Base-by-base conservation (phyloP, 352 stramenopile species). In the Phytophthora foliorum region DNA sequence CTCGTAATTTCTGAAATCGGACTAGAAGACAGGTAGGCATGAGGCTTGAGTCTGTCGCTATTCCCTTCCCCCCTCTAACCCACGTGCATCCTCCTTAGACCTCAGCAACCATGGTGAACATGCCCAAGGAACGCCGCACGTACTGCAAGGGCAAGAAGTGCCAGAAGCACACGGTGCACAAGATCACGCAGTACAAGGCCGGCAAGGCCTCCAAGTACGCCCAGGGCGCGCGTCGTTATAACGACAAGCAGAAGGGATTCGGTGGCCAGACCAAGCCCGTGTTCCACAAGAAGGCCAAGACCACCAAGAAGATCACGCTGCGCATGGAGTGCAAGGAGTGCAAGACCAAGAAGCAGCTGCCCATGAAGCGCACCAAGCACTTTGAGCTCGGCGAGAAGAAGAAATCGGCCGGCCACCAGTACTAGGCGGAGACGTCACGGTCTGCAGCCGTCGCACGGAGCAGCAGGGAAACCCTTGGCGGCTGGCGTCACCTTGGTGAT, bases 281-380 rank as follows among this genome's bases (percentile, higher is more conserved):
- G 52, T 99, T 99, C 89, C 98, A 99, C 96, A 99, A 99, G 92
- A 99, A 99, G 89, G 98, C 98, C 24, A 99, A 99, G 95, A 99
- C 98, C 60, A 98, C 94, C 75, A 98, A 98, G 89, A 98, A 97
- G 83, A 93, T 98, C 74, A 97, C 97, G 34, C 89, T 99, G 46
- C 94, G 98, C 77, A 94, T 99, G 76, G 98, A 99, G 88, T 99
- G 98, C 90, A 99, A 99, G 96, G 97, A 98, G 74, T 99, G 98
- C 93, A 99, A 99, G 95, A 92, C 89, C 66, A 99, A 99, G 91
- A 99, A 99, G 91, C 97, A 99, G 88, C 85, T 99, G 58, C 94
- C 92, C 68, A 91, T 99, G 74, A 99, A 99, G 92, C 94, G 98
- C 78, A 99, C 96, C 80, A 99, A 99, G 97, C 97, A 99, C 87